A percentile compares a stretch with the other conserved stretches of the same genome.
These are phyloP conservation scores for Castanopsis chinensis DNA, from an alignment of 306 rosid genomes.

Conservation along the genomic window DNA sequence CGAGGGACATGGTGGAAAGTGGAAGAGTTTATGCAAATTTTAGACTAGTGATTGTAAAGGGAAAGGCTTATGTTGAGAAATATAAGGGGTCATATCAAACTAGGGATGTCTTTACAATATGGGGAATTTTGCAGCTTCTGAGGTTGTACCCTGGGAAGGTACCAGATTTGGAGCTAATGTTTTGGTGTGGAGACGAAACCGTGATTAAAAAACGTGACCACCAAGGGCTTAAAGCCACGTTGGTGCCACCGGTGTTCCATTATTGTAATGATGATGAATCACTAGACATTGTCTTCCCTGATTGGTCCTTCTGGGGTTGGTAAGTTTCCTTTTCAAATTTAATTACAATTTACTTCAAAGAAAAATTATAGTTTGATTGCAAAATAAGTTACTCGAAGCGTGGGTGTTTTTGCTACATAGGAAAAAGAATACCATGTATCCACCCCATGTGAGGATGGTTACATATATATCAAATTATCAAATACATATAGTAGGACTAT, in stretches of 20 bases:
- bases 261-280: conserved; percentile 34
- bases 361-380: no score
- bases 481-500: no score
- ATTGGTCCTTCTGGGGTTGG: conserved; percentile 68
- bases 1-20: conserved; percentile 37
- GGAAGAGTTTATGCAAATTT: conserved; percentile 28
- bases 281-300: conserved; percentile 49
- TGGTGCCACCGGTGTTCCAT: conserved; percentile 49
- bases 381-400: no score
- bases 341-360: no score
- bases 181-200: conserved; percentile 41
- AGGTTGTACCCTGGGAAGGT: conserved; percentile 46
- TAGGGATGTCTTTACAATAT: conserved; percentile 47
- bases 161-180: conserved; percentile 50
- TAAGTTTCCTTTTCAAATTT: conserved; percentile 17
- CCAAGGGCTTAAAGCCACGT: background rate
- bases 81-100: conserved; percentile 26
- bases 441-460: no score
- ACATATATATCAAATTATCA: no score
- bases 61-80: conserved; percentile 38
- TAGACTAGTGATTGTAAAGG: conserved; percentile 41
- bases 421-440: no score
- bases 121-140: conserved; percentile 55
- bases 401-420: no score
- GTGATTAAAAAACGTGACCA: conserved; percentile 9